phyloP scores from a whole-genome alignment of 2,329 filamentous ascomycete genomes.

The Intubia oerlemansii region DNA sequence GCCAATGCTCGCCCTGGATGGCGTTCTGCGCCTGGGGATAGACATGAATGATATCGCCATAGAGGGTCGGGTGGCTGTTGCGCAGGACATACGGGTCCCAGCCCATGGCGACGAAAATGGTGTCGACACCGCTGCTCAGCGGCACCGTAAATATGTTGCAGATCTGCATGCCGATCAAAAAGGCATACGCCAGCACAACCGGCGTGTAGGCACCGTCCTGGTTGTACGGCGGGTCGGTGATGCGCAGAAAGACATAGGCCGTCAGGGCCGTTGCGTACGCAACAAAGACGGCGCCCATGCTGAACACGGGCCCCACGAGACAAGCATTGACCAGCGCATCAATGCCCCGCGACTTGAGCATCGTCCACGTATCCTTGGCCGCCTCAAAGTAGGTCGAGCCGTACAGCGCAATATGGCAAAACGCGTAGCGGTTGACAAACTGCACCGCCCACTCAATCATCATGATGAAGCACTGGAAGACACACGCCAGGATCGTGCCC shows the following conservation, averaged over 20 bases:
- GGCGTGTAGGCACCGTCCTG: conserved; percentile 43
- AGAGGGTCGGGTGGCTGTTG: conserved; percentile 62
- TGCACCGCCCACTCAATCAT: conserved; percentile 70
- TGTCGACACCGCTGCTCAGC: conserved; percentile 71
- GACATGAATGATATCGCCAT: conserved; percentile 53
- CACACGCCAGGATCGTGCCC: conserved; percentile 44
- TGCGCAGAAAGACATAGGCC: conserved; percentile 69
- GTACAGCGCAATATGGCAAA: conserved; percentile 82
- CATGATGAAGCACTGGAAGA: conserved; percentile 54
- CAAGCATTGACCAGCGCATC: conserved; percentile 83
- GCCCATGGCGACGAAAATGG: conserved; percentile 64
- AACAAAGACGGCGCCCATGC: conserved; percentile 64
- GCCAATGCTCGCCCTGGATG: conserved; percentile 22
- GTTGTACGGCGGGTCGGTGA: conserved; percentile 68
- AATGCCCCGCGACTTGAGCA: conserved; percentile 83
- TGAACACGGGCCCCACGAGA: conserved; percentile 51
- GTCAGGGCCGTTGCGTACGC: conserved; percentile 65
- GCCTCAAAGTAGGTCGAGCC: conserved; percentile 72
- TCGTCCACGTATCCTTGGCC: conserved; percentile 74
- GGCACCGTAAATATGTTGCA: conserved; percentile 75
- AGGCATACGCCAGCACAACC: conserved; percentile 65
- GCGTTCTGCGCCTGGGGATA: conserved; percentile 70
- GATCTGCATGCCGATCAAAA: conserved; percentile 78
- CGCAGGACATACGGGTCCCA: conserved; percentile 57
- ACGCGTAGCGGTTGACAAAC: conserved; percentile 83